Evolutionary conservation across 2,329 filamentous ascomycete species (phyloP).

Genomic region (Tolypocladium sp.): DNA sequence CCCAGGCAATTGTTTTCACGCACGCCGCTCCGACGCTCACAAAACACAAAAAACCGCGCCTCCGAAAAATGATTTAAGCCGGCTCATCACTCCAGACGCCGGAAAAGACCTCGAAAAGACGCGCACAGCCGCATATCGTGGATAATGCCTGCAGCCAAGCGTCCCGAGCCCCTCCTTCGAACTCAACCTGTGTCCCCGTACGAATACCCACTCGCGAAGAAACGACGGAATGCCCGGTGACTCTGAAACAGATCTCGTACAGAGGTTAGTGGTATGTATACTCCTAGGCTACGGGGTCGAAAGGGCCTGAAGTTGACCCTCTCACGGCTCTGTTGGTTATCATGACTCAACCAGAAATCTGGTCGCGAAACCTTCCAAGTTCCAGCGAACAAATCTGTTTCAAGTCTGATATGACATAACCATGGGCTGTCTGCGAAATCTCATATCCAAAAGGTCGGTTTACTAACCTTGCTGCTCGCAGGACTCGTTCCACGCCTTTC

Average conservation of each 20-base stretch:
- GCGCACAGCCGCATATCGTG: not conserved
- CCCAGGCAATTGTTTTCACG: not conserved
- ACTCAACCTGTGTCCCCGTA: not conserved
- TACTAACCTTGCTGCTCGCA: conserved; percentile 19
- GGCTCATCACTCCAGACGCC: not conserved
- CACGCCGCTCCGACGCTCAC: not conserved
- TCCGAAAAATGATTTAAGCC: not conserved
- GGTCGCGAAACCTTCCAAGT: not conserved
- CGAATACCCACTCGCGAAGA: not conserved
- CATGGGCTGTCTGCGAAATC: not conserved
- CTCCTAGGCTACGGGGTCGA: not conserved
- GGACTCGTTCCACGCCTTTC: conserved; percentile 62
- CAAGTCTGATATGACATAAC: not conserved
- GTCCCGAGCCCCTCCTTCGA: not conserved
- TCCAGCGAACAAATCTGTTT: not conserved
- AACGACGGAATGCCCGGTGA: conserved; percentile 13
- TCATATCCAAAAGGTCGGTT: not conserved
- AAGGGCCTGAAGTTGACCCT: not conserved
- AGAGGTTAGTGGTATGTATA: conserved; percentile 19
- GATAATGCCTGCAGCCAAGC: conserved; percentile 1
- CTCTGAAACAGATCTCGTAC: conserved; percentile 12
- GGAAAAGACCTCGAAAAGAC: not conserved
- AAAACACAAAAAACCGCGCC: not conserved
- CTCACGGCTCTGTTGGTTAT: no score
- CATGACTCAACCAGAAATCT: conserved; percentile 1